These are phyloP conservation scores for Ustulina deusta DNA, from an alignment of 2,329 filamentous ascomycete genomes.

Conservation along the genomic window DNA sequence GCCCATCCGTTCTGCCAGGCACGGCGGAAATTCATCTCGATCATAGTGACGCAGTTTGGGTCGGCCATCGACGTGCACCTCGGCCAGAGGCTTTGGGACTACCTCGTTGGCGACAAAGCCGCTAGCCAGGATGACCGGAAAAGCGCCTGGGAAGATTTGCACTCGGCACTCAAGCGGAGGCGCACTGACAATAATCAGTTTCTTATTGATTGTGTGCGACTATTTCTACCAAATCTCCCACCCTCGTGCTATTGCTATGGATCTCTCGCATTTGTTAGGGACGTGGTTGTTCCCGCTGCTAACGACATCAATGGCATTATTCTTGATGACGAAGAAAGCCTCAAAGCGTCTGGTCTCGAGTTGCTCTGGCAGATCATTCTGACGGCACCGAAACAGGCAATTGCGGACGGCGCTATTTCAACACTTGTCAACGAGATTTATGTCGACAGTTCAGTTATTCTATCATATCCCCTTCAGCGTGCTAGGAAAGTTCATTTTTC, in stretches of 20 bases:
- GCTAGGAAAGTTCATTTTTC: conserved; percentile 72
- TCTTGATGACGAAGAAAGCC: conserved; percentile 64
- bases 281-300: conserved; percentile 61
- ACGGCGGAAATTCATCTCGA: conserved; percentile 68
- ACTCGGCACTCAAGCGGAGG: conserved; percentile 57
- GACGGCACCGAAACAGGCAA: conserved; percentile 71
- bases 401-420: conserved; percentile 76
- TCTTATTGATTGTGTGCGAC: conserved; percentile 63
- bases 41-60: conserved; percentile 69
- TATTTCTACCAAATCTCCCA: conserved; percentile 69
- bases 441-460: conserved; percentile 67
- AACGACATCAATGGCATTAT: conserved; percentile 59
- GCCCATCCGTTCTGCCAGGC: conserved; percentile 62
- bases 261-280: conserved; percentile 72
- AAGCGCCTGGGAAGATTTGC: conserved; percentile 76
- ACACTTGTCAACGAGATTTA: conserved; percentile 79
- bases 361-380: conserved; percentile 88
- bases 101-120: conserved; percentile 75
- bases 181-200: conserved; percentile 67
- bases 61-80: conserved; percentile 73
- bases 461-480: conserved; percentile 61
- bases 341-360: conserved; percentile 69
- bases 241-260: conserved; percentile 70
- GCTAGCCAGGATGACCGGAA: conserved; percentile 71
- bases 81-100: conserved; percentile 75